Evolutionary conservation across 208 protist genomes (phyloP).

Genomic region (Leptomonas pyrrhocoris): DNA sequence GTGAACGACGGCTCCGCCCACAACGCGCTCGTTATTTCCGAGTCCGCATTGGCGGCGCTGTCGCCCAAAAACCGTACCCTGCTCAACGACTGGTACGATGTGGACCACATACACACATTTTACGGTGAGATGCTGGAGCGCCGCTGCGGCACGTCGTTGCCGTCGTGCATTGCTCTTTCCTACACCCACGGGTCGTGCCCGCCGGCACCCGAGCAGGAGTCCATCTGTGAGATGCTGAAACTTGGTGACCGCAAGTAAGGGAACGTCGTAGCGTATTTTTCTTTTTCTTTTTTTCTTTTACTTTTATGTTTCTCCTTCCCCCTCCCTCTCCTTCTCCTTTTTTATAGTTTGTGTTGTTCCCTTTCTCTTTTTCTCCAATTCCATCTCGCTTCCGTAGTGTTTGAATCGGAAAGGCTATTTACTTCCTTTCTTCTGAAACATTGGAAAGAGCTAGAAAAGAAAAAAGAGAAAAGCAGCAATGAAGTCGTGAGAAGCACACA

Average conservation of each 20-base stretch:
- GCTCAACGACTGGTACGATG: slow-evolving; percentile 65
- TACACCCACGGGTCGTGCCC: slow-evolving; percentile 52
- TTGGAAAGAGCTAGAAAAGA: too few relatives aligned
- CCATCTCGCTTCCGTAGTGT: background rate
- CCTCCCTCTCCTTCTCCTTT: too few relatives aligned
- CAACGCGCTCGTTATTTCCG: slow-evolving; percentile 63
- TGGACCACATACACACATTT: slow-evolving; percentile 61
- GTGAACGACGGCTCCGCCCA: slow-evolving; percentile 2
- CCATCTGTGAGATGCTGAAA: slow-evolving; percentile 34
- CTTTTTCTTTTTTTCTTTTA: background rate
- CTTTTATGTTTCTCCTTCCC: background rate
- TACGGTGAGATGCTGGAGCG: slow-evolving; percentile 67
- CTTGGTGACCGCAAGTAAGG: slow-evolving; percentile 25
- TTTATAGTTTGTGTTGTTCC: too few relatives aligned
- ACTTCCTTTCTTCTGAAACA: background rate
- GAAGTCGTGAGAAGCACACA: too few relatives aligned
- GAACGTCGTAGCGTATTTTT: background rate
- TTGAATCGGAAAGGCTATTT: background rate
- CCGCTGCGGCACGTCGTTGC: slow-evolving; percentile 57
- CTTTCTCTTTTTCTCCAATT: too few relatives aligned
- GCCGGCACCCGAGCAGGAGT: slow-evolving; percentile 32
- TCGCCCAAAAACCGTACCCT: slow-evolving; percentile 29
- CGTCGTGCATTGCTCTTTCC: slow-evolving; percentile 47
- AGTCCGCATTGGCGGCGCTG: slow-evolving; percentile 44
- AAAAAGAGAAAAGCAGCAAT: too few relatives aligned